Conservation (phyloP, 78 protist species). For the Salpingoeca rosetta region DNA sequence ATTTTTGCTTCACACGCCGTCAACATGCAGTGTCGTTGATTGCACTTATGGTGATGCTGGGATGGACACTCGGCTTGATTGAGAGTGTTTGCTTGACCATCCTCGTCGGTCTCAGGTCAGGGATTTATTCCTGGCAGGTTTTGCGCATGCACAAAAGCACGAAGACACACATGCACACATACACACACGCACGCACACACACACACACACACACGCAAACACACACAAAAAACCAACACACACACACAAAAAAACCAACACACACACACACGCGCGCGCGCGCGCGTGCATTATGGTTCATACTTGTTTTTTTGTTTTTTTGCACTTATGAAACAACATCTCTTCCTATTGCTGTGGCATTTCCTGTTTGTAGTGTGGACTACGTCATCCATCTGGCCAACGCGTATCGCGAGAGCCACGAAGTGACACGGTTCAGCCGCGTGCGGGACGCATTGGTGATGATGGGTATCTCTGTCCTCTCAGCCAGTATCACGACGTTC, state of each 20-base stretch:
- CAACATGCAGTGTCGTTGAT: no score
- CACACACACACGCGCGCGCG: no score
- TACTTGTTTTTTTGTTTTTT: no score
- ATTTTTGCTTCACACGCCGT: no score
- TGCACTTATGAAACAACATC: not conserved
- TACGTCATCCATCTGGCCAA: slow-evolving; percentile 8
- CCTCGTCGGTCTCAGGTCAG: slow-evolving; percentile 24
- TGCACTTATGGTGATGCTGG: slow-evolving; percentile 3
- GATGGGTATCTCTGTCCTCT: slow-evolving; percentile 13
- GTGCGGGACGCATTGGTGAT: not conserved
- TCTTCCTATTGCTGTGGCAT: not conserved
- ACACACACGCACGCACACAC: no score
- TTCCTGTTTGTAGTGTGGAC: slow-evolving; percentile 18
- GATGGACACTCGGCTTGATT: slow-evolving; percentile 27
- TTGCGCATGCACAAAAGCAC: not conserved
- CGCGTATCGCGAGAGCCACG: not conserved
- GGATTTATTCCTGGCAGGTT: not conserved
- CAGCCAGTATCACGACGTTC: slow-evolving; percentile 16
- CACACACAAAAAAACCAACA: no score
- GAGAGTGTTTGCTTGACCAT: slow-evolving; percentile 19
- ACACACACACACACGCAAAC: no score
- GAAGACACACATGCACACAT: no score
- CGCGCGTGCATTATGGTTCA: not conserved
- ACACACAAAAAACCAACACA: no score
- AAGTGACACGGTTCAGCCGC: not conserved